phyloP scores from a whole-genome alignment of 2,329 filamentous ascomycete species.

The Talaromyces amestolkiae region DNA sequence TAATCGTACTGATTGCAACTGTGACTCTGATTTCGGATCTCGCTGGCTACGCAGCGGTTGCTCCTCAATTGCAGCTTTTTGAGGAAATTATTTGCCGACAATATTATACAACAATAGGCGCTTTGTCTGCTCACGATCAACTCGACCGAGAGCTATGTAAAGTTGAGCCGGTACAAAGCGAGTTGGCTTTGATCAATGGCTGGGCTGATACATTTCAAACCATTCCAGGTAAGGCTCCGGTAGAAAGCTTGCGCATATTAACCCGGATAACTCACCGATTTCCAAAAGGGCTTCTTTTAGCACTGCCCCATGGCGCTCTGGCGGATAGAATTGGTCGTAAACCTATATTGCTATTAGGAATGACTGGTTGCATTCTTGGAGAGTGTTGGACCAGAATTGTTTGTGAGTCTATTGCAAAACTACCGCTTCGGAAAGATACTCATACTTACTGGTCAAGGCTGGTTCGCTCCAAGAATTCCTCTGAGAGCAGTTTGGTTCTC shows the following conservation, averaged over 20 bases:
- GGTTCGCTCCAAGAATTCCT: slow-evolving; percentile 6
- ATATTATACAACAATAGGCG: background rate
- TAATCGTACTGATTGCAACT: background rate
- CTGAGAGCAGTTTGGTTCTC: slow-evolving; percentile 7
- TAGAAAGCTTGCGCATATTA: background rate
- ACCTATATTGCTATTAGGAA: background rate
- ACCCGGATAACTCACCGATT: background rate
- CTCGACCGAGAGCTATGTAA: slow-evolving; percentile 2
- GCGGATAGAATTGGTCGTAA: slow-evolving; percentile 1
- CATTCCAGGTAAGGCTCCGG: background rate
- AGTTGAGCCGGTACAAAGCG: slow-evolving; percentile 11
- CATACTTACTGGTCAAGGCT: slow-evolving; percentile 2
- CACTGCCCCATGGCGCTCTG: background rate
- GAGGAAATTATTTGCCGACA: slow-evolving; percentile 7
- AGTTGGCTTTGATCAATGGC: slow-evolving; percentile 6
- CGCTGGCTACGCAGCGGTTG: background rate
- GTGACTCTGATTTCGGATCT: background rate
- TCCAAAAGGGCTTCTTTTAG: background rate
- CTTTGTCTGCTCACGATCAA: background rate
- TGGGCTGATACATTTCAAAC: slow-evolving; percentile 7
- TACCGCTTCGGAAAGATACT: slow-evolving; percentile 3
- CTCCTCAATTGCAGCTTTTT: slow-evolving; percentile 6
- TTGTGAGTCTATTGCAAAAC: slow-evolving; percentile 5
- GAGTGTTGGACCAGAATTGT: slow-evolving; percentile 8
- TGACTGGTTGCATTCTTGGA: slow-evolving; percentile 6